Evolutionary conservation across 2,329 filamentous ascomycete species (phyloP).

Genomic region (Endocalyx cinctus): DNA sequence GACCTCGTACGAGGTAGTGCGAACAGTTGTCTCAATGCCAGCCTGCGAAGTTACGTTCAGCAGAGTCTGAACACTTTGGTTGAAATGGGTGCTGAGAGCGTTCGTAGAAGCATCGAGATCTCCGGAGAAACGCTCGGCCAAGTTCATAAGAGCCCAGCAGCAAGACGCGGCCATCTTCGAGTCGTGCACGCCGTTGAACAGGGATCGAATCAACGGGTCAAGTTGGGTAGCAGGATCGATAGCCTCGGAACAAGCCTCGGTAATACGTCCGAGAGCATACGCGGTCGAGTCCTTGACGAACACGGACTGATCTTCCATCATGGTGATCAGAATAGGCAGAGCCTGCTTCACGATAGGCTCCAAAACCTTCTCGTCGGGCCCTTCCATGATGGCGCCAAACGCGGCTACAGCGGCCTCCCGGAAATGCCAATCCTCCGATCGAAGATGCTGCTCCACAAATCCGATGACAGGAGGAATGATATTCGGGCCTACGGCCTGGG

Average conservation of each 20-base stretch:
- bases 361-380: slow-evolving; percentile 85
- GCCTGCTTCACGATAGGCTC: slow-evolving; percentile 96
- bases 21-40: slow-evolving; percentile 81
- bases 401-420: slow-evolving; percentile 95
- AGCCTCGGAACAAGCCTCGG: slow-evolving; percentile 84
- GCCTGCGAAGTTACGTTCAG: slow-evolving; percentile 78
- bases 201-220: slow-evolving; percentile 75
- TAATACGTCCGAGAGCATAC: slow-evolving; percentile 92
- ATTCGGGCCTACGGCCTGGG: slow-evolving; percentile 80
- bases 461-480: slow-evolving; percentile 82
- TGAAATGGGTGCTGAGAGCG: slow-evolving; percentile 85
- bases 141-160: slow-evolving; percentile 98
- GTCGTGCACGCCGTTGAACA: slow-evolving; percentile 86
- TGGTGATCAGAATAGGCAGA: slow-evolving; percentile 79
- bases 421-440: slow-evolving; percentile 88
- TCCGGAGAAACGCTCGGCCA: slow-evolving; percentile 91
- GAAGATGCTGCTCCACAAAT: slow-evolving; percentile 89
- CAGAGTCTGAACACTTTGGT: slow-evolving; percentile 82
- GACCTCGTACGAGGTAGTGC: slow-evolving; percentile 95
- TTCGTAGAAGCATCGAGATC: slow-evolving; percentile 75
- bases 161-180: slow-evolving; percentile 97
- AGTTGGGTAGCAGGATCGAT: slow-evolving; percentile 84
- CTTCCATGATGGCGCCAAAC: slow-evolving; percentile 98
- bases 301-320: slow-evolving; percentile 86
- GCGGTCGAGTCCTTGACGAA: slow-evolving; percentile 95